phyloP scores from a whole-genome alignment of 2,329 filamentous ascomycete genomes.

The Colletotrichum godetiae region DNA sequence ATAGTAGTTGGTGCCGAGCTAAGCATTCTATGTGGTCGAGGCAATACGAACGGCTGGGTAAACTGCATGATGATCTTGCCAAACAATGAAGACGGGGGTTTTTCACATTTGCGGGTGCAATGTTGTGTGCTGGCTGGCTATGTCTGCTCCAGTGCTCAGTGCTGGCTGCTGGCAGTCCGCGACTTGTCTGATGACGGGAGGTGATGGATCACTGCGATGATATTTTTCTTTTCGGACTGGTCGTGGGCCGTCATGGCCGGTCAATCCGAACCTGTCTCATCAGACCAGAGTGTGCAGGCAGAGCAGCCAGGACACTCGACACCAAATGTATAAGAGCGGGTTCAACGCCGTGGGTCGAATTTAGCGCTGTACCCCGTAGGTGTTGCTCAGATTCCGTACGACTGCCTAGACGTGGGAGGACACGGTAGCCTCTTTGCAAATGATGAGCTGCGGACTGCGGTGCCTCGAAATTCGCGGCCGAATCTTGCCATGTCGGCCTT shows the following conservation, averaged over 20 bases:
- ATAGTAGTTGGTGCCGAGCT: constrained; percentile 1
- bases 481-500: neutral
- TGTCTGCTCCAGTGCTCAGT: constrained; percentile 5
- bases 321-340: neutral
- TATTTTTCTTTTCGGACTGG: constrained; percentile 1
- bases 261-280: constrained; percentile 21
- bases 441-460: neutral
- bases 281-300: constrained; percentile 14
- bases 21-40: neutral
- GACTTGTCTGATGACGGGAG: neutral
- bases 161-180: neutral
- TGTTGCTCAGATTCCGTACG: neutral
- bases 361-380: neutral
- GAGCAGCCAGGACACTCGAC: constrained; percentile 6
- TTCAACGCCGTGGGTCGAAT: neutral
- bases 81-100: neutral
- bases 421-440: constrained; percentile 17
- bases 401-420: constrained; percentile 6
- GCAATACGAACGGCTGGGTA: constrained; percentile 34
- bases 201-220: neutral
- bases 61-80: constrained; percentile 20
- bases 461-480: neutral
- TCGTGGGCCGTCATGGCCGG: constrained; percentile 21
- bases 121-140: neutral
- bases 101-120: neutral